These are phyloP conservation scores for Castanea crenata DNA, from an alignment of 306 rosid species.

Conservation along the genomic window DNA sequence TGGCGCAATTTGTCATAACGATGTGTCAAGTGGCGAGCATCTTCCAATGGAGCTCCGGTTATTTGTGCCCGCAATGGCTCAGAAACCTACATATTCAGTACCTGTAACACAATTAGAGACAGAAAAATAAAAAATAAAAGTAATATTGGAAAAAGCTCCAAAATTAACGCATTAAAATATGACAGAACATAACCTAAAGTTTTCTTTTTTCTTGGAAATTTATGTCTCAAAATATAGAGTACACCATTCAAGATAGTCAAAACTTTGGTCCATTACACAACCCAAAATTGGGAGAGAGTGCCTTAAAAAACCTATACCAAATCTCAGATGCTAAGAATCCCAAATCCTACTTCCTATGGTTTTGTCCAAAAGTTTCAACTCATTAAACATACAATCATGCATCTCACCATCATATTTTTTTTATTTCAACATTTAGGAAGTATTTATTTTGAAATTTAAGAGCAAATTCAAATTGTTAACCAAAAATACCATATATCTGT, in stretches of 20 bases:
- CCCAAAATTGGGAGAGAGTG: not conserved
- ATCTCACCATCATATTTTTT: not conserved
- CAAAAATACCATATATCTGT: not conserved
- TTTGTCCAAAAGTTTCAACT: no score
- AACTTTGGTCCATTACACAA: not conserved
- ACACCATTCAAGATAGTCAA: not conserved
- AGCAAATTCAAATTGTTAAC: not conserved
- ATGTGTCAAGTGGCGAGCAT: conserved; percentile 88
- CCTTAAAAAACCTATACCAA: not conserved
- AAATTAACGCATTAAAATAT: conserved; percentile 12
- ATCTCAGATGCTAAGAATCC: not conserved
- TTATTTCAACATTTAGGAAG: not conserved
- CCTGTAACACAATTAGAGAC: conserved; percentile 57
- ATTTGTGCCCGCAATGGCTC: conserved; percentile 84
- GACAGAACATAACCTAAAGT: not conserved
- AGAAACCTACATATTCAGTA: conserved; percentile 61
- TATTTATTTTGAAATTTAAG: not conserved
- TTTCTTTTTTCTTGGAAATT: not conserved
- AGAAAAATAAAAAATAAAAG: conserved; percentile 17
- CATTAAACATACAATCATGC: not conserved
- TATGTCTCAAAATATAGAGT: not conserved
- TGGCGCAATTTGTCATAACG: conserved; percentile 83
- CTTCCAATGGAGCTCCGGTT: conserved; percentile 93
- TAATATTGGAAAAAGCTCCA: conserved; percentile 28
- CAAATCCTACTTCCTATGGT: not conserved